Evolutionary conservation across 108 stramenopile species (phyloP), one percentile per base, ranked within the genome.

Genomic region (Skeletonema costatum): DNA sequence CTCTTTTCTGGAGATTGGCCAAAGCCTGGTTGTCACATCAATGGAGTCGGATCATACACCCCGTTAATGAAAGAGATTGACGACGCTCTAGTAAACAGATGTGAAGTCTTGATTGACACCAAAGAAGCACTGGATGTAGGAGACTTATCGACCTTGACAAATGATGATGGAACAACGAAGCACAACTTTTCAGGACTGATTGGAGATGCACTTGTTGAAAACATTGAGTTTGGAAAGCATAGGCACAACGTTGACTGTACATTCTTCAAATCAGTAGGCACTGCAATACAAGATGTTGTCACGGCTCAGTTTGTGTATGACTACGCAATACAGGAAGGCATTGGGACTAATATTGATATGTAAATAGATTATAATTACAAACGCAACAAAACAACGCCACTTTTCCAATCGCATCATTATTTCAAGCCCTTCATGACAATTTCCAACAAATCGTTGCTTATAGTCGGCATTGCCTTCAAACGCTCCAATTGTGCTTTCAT

Each of bases 381-480:
- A 51, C 50, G n/a, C 19, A n/a, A 51, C n/a, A 19, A 6, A 51
- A 19, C 17, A 19, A 19, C 0, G 17, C 19, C 50, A 51, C 5
- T 2, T 41, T 17, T 51, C 4, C 50, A 19, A 51, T 19, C 30
- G 7, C 19, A 63, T 13, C 63, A 4, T 48, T 70, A 83, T 50
- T 85, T 88, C 59, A 96, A 70, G 13, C 85, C 92, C 33, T 88
- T 80, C 44, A 64, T 84, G 9, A 96, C 91, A 79, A 97, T 86
- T 74, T 97, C 97, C 44, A 84, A 92, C 39, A 92, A 69, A 77
- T 97, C 97, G 33, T 97, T 90, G 56, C 82, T 85, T 21, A 94
- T 86, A 33, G 68, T 71, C 38, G 81, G 83, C 85, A 92, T 76
- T 13, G 71, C 64, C 16, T 74, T 78, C 64, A 96, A 84, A 74